Percentiles rank a stretch among this genome's conserved stretches.
Evolutionary conservation across 768 basidiomycete genomes (phyloP).

Genomic region (Rhodotorula babjevae): DNA sequence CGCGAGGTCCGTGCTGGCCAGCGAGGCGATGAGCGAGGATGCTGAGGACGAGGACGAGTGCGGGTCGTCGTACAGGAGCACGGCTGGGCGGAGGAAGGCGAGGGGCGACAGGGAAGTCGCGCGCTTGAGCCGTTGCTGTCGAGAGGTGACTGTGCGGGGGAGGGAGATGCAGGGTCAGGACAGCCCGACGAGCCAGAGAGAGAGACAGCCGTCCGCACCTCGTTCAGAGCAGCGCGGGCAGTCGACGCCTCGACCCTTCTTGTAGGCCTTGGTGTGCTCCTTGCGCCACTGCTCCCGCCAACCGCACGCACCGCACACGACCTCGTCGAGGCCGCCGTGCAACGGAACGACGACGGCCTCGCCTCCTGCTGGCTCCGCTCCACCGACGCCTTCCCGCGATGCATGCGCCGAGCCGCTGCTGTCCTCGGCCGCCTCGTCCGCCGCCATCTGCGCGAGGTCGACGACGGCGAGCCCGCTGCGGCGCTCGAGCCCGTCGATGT

Average conservation of each 20-base stretch:
- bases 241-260: constrained; percentile 65
- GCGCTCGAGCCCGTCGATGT: constrained; percentile 92
- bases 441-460: background rate
- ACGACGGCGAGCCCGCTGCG: constrained; percentile 59
- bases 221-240: constrained; percentile 79
- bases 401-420: background rate
- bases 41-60: constrained; percentile 59
- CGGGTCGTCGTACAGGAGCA: constrained; percentile 88
- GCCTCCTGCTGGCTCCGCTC: background rate
- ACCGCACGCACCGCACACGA: constrained; percentile 69
- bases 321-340: constrained; percentile 11
- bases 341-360: constrained; percentile 19
- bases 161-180: background rate
- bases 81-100: constrained; percentile 78
- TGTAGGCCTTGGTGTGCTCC: constrained; percentile 62
- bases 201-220: constrained; percentile 56
- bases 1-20: constrained; percentile 69
- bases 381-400: background rate
- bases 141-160: constrained; percentile 49
- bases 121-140: constrained; percentile 48
- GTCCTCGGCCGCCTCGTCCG: no score
- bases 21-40: constrained; percentile 64
- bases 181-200: no score
- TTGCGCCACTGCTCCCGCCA: constrained; percentile 66
- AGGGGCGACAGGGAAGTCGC: constrained; percentile 57